Evolutionary conservation across 2,329 filamentous ascomycete species (phyloP).

Genomic region (Penicillium sp.): DNA sequence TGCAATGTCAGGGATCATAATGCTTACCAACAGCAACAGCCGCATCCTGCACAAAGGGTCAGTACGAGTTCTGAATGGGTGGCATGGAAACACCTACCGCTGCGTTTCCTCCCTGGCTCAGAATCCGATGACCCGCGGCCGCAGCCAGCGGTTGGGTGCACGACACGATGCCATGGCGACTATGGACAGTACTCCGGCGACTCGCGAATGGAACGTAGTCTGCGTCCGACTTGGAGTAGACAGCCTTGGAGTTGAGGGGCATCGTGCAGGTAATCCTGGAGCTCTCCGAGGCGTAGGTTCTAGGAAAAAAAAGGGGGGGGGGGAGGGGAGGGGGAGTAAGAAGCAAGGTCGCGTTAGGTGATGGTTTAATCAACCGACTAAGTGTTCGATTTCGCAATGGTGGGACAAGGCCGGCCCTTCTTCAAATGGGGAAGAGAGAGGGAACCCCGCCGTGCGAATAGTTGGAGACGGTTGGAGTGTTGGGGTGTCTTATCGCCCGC

Average conservation of each 20-base stretch:
- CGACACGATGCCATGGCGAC: constrained; percentile 84
- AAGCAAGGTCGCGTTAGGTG: too few relatives aligned
- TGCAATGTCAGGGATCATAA: background rate
- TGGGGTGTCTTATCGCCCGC: too few relatives aligned
- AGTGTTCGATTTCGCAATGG: too few relatives aligned
- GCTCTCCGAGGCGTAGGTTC: too few relatives aligned
- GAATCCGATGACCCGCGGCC: constrained; percentile 77
- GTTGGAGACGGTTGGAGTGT: too few relatives aligned
- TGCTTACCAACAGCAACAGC: constrained; percentile 79
- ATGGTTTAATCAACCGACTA: too few relatives aligned
- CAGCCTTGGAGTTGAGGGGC: constrained; percentile 50
- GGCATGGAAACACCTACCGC: constrained; percentile 62
- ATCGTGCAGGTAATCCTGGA: too few relatives aligned
- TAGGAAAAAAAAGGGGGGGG: too few relatives aligned
- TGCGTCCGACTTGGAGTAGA: constrained; percentile 51
- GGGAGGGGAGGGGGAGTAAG: too few relatives aligned
- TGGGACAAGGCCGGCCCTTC: too few relatives aligned
- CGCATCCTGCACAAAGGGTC: constrained; percentile 64
- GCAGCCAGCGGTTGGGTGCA: constrained; percentile 87
- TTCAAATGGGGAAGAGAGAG: background rate
- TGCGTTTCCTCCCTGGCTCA: constrained; percentile 88
- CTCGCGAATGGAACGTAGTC: constrained; percentile 54
- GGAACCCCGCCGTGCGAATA: too few relatives aligned
- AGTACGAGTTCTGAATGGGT: background rate
- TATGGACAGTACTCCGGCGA: constrained; percentile 87